These are phyloP conservation scores for Leishmania major DNA, from an alignment of 208 protist species.

Conservation along the genomic window DNA sequence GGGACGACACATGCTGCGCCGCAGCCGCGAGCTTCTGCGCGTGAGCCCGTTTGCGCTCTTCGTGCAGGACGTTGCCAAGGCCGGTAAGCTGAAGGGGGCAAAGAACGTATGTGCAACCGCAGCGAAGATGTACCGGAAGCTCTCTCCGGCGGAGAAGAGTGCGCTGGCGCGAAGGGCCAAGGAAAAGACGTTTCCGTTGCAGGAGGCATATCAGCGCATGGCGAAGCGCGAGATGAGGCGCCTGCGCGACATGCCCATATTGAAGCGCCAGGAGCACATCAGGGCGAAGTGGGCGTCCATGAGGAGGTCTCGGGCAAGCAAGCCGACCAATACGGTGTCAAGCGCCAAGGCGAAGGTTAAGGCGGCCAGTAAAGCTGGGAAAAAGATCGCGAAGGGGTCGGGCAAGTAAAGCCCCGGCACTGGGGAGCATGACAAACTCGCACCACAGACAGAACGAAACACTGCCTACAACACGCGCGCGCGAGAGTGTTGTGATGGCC, in stretches of 20 bases:
- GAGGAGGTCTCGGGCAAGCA: slow-evolving; percentile 24
- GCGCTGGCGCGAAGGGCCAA: slow-evolving; percentile 45
- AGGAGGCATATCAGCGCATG: slow-evolving; percentile 59
- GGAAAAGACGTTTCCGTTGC: slow-evolving; percentile 36
- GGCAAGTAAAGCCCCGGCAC: background rate
- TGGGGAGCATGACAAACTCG: background rate
- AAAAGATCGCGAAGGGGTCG: slow-evolving; percentile 22
- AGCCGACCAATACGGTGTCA: slow-evolving; percentile 9
- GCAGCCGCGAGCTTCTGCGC: slow-evolving; percentile 32
- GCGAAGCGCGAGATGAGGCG: slow-evolving; percentile 46
- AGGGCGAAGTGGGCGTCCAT: slow-evolving; percentile 20
- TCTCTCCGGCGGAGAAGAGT: slow-evolving; percentile 36
- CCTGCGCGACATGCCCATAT: slow-evolving; percentile 24
- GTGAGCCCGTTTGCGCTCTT: slow-evolving; percentile 68
- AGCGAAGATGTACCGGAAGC: slow-evolving; percentile 46
- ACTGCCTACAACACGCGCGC: background rate
- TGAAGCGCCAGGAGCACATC: slow-evolving; percentile 4
- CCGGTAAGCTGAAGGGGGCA: slow-evolving; percentile 34
- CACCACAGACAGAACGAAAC: background rate
- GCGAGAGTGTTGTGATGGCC: background rate
- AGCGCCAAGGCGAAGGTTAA: slow-evolving; percentile 35
- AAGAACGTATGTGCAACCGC: slow-evolving; percentile 8
- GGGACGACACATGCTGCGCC: slow-evolving; percentile 45
- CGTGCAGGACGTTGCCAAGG: slow-evolving; percentile 46
- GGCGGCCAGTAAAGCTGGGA: slow-evolving; percentile 19